Percentiles rank a stretch among this genome's conserved stretches.
Evolutionary conservation across 2,329 filamentous ascomycete genomes (phyloP).

Genomic region (Aspergillus quadricinctus): DNA sequence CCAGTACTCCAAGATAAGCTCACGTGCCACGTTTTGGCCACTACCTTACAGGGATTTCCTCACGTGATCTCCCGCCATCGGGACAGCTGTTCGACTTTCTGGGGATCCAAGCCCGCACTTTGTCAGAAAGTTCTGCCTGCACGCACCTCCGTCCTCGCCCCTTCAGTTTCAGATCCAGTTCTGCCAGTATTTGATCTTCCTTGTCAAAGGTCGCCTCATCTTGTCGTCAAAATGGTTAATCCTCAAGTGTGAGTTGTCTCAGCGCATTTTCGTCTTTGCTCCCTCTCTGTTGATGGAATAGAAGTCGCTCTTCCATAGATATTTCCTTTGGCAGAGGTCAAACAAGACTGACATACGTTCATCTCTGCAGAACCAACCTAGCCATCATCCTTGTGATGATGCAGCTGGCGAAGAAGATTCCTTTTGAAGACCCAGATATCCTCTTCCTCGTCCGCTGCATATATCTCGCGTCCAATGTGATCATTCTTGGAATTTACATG

Average conservation of each 20-base stretch:
- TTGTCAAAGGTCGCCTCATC: constrained; percentile 10
- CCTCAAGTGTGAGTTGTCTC: constrained; percentile 57
- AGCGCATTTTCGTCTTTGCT: constrained; percentile 1
- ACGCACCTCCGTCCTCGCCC: constrained; percentile 10
- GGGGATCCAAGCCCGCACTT: constrained; percentile 12
- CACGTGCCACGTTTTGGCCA: background rate
- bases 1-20: background rate
- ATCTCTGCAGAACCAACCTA: constrained; percentile 70
- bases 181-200: constrained; percentile 10
- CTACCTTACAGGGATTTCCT: background rate
- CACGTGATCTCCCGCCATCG: constrained; percentile 19
- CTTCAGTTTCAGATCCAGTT: constrained; percentile 4
- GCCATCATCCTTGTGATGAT: constrained; percentile 96
- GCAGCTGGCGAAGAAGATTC: constrained; percentile 94
- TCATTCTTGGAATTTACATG: constrained; percentile 82
- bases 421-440: constrained; percentile 81
- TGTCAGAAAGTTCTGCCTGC: constrained; percentile 17
- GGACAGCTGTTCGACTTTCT: constrained; percentile 24
- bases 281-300: background rate
- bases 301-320: background rate
- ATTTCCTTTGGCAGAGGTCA: too few relatives aligned
- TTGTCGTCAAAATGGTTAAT: constrained; percentile 56
- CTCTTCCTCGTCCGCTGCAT: constrained; percentile 60
- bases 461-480: constrained; percentile 68
- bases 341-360: constrained; percentile 9